Evolutionary conservation across 306 rosid species (phyloP), one percentile per base, ranked within the genome.

Genomic region (Casuarina equisetifolia): DNA sequence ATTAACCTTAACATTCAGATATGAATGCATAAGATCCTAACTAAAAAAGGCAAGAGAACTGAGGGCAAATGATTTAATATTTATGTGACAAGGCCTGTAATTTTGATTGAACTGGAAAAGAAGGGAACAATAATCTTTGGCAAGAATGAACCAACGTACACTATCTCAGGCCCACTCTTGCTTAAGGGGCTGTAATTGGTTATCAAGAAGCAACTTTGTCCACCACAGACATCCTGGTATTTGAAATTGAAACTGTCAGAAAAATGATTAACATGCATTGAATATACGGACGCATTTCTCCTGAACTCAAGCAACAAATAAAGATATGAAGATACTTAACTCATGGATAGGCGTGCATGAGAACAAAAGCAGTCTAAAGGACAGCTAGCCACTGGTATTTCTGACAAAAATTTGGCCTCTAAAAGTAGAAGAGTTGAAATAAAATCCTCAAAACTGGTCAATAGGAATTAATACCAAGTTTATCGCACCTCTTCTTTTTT

Each of bases 161-260:
- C 72, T 69, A 94, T 90, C 82, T 88, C 88, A 48, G 97, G 88
- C 76, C 81, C 89, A 69, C 78, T 76, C 82, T 63, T 85, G 78
- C 85, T 84, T 63, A 91, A 87, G 46, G 77, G 74, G 5, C 81
- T 83, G 86, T 83, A 66, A 85, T 89, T 95, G 84, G 80, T 82
- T 10, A 92, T 79, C 73, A 83, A 78, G 79, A 95, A 92, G 87
- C 97, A 95, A 83, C 92, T 88, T 72, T 77, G 87, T 75, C 97
- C 97, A 8, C 88, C 89, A 76, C 97, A 95, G 75, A 61, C 89
- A 77, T 91, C 98, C 97, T 91, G 89, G 59, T 67, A 78, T 79
- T 25, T n/a, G 50, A 20, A 54, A 64, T 11, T 64, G 53, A 25
- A 79, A 53, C 75, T 48, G 58, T 19, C 53, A 52, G 45, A 0